phyloP scores from a whole-genome alignment of 1,284 basidiomycete genomes.

The Limonomyces culmigenus region DNA sequence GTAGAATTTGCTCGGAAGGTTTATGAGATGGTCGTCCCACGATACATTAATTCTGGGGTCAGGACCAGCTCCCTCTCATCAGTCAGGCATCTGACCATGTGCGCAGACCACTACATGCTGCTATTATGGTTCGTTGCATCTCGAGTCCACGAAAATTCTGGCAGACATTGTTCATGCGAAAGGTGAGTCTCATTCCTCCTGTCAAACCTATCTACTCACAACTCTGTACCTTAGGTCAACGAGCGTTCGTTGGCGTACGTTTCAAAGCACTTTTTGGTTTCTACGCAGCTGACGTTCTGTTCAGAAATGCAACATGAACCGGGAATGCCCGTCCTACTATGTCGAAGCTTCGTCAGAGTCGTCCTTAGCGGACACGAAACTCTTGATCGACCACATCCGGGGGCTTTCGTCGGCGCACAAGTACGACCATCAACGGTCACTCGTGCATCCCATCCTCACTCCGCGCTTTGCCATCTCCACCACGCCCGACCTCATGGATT shows the following conservation, averaged over 20 bases:
- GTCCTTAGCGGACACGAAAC: conserved; percentile 43
- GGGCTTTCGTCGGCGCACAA: conserved; percentile 18
- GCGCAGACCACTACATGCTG: conserved; percentile 81
- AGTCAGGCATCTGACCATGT: conserved; percentile 1
- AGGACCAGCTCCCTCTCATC: conserved; percentile 10
- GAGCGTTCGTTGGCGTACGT: conserved; percentile 71
- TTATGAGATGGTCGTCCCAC: conserved; percentile 62
- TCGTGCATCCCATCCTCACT: conserved; percentile 83
- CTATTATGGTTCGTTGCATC: conserved; percentile 80
- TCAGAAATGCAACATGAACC: conserved; percentile 93
- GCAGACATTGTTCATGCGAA: conserved; percentile 56
- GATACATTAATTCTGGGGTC: conserved; percentile 66
- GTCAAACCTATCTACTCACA: not conserved
- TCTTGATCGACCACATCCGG: conserved; percentile 58
- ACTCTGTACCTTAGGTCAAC: conserved; percentile 41
- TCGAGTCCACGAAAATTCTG: conserved; percentile 66
- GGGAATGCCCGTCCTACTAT: conserved; percentile 57
- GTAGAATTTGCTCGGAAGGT: conserved; percentile 49
- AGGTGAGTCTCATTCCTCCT: conserved; percentile 24
- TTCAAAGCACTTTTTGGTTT: not conserved
- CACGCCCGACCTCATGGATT: conserved; percentile 50
- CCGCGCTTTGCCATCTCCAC: conserved; percentile 95
- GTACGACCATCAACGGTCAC: conserved; percentile 16
- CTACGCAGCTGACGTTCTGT: conserved; percentile 5
- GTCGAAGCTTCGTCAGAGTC: conserved; percentile 42